A percentile compares a stretch with the other conserved stretches of the same genome.
These are phyloP conservation scores for Clavulina sp. DNA, from an alignment of 768 basidiomycete species.

Conservation along the genomic window DNA sequence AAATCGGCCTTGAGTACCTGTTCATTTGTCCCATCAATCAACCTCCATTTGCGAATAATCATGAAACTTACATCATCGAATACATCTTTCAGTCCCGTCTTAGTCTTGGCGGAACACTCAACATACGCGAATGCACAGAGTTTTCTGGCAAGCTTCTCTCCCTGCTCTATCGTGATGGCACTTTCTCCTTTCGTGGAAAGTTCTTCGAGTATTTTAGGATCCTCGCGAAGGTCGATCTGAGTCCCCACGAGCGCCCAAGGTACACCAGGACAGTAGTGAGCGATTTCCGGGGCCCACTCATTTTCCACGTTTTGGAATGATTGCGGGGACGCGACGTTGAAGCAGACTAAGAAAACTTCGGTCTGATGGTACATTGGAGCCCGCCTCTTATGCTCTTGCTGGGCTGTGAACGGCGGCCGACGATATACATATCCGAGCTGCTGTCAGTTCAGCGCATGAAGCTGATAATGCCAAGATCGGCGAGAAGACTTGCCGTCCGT, in stretches of 20 bases:
- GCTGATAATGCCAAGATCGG: too few species aligned
- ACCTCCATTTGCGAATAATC: too few species aligned
- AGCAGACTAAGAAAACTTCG: conserved; percentile 98
- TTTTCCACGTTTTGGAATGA: conserved; percentile 99
- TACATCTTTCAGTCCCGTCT: conserved; percentile 99
- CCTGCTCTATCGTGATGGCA: conserved; percentile 73
- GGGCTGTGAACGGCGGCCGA: too few species aligned
- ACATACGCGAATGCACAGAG: conserved; percentile 98
- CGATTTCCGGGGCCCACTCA: conserved; percentile 99
- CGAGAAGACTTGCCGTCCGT: conserved; percentile 89
- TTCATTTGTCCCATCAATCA: too few species aligned
- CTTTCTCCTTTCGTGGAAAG: conserved; percentile 89
- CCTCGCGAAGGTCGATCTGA: conserved; percentile 92
- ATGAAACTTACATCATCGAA: conserved; percentile 99
- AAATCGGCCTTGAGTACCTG: too few species aligned
- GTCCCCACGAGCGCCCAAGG: conserved; percentile 99
- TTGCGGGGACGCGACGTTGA: conserved; percentile 94
- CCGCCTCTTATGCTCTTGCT: conserved; percentile 98
- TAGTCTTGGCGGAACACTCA: conserved; percentile 96
- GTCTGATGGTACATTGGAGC: conserved; percentile 99
- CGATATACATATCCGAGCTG: too few species aligned
- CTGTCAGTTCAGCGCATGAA: too few species aligned
- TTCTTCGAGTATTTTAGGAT: conserved; percentile 85
- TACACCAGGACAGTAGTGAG: conserved; percentile 98
- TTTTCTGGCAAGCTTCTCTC: conserved; percentile 90